Base-by-base conservation (phyloP, 129 eudicot species). In the Oenanthe sinensis region DNA sequence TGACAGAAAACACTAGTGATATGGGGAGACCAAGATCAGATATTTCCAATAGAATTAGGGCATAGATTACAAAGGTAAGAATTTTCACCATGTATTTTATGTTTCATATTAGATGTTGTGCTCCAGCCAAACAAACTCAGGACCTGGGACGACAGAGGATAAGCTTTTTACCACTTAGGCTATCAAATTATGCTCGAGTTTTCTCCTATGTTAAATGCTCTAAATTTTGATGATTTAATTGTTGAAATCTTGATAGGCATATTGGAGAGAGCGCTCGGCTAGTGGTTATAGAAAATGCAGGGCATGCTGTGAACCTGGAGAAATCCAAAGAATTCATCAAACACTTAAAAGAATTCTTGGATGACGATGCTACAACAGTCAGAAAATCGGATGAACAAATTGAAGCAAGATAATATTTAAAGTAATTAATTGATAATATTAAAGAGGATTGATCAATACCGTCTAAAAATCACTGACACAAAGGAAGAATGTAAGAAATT, bases 11-110 rank as follows among this genome's bases (percentile, higher is more conserved):
- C 98, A 39, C 76, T 93, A 65, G 82, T 90, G 43, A 79, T 90
- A 62, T 93, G 98, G 96, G 94, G 94, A 84, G 98, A 90, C 67
- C 82, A 84, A 67, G 96, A 93, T 83, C 87, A 81, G 79, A 89
- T 93, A 74, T 93, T 93, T 72, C 98, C 96, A 45, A 26, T 89
- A 81, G 86, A 87, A 80, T 86, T 93, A 76, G 96, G 91, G 43
- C 68, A 84, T 81, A 80, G 94, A 84, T 86, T 90, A 81, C 30
- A 89, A 81, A 89, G 91, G 96, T 92, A 7, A 65, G n/a, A n/a
- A n/a, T n/a, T n/a, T n/a, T n/a, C n/a, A n/a, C n/a, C n/a, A n/a
- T n/a, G n/a, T n/a, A n/a, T n/a, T n/a, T n/a, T n/a, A n/a, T n/a
- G n/a, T n/a, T n/a, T n/a, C n/a, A n/a, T n/a, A n/a, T n/a, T n/a